Conservation (phyloP, 2,329 filamentous ascomycete genomes). For the Hymenotorrendiella dingleyae region DNA sequence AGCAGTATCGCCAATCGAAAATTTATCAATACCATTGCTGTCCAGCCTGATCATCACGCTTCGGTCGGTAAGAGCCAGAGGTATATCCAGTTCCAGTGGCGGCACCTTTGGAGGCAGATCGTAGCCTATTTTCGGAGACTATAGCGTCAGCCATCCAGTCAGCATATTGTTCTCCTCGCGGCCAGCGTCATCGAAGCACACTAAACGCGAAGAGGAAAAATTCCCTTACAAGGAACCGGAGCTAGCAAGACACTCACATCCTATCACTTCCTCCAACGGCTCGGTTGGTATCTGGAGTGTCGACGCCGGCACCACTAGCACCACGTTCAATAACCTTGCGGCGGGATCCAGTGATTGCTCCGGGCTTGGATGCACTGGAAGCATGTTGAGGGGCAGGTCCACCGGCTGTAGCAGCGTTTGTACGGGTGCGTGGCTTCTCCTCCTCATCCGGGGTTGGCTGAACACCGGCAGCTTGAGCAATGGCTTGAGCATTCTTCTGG, state of each 20-base stretch:
- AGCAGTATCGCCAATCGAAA: conserved; percentile 24
- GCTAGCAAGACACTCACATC: conserved; percentile 79
- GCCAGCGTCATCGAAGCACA: conserved; percentile 70
- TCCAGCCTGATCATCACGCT: conserved; percentile 42
- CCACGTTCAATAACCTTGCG: conserved; percentile 77
- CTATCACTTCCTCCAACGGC: conserved; percentile 77
- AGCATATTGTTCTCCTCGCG: conserved; percentile 64
- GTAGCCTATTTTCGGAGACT: conserved; percentile 82
- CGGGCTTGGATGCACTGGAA: conserved; percentile 61
- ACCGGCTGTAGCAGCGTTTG: conserved; percentile 58
- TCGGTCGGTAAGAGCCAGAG: conserved; percentile 44
- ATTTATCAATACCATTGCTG: conserved; percentile 31
- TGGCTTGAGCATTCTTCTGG: conserved; percentile 97
- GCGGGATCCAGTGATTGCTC: conserved; percentile 68
- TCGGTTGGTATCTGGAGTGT: conserved; percentile 68
- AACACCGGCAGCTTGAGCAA: conserved; percentile 70
- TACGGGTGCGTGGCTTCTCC: conserved; percentile 67
- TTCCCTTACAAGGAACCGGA: conserved; percentile 71
- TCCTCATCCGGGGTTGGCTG: conserved; percentile 64
- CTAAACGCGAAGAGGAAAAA: conserved; percentile 79
- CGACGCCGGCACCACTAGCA: conserved; percentile 46
- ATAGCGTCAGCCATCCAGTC: conserved; percentile 74
- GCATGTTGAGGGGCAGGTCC: conserved; percentile 44
- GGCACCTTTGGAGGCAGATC: conserved; percentile 72
- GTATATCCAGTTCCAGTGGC: conserved; percentile 39